Evolutionary conservation across 352 stramenopile genomes (phyloP), one percentile per base, ranked within the genome.

Genomic region (Phytophthora kernoviae): DNA sequence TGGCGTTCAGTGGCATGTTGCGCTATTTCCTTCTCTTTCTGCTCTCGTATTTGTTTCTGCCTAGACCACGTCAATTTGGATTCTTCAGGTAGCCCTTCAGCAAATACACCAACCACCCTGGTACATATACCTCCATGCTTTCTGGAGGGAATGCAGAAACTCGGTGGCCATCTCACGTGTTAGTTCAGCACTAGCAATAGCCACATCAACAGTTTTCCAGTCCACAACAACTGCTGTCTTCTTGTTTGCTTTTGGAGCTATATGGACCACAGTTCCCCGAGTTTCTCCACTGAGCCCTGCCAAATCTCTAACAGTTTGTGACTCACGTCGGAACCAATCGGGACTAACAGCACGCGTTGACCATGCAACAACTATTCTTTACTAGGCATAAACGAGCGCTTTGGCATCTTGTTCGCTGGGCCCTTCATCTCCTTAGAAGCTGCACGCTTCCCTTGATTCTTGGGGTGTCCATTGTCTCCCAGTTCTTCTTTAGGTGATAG

Each of bases 41-140:
- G 58, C 43, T 70, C 60, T 27, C 66, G 62, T 36, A 64, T 24
- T 39, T 71, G 56, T 17, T 77, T 73, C 36, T 72, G 60, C 43
- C 73, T 54, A 1, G 47, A 24, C 82, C 81, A 91, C n/a, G 64
- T 70, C 11, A 84, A 66, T 8, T 56, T 57, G 1, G 32, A 55
- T 2, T 65, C 55, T 32, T 46, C 33, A 5, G 80, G 80, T 1
- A 81, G 8, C 12, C 60, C 6, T 79, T 62, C 4, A 72, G 47
- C 33, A 89, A 54, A 61, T 74, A 78, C 50, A 75, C 62, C n/a
- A 92, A 68, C 83, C 83, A 92, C 46, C 88, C 80, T 5, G 80
- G 80, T 2, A 75, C 87, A 45, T 73, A 81, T 4, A 83, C 56
- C 40, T 69, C 62, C 0, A 88, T 54, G 5, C 59, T 52, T 1